A percentile compares a stretch with the other conserved stretches of the same genome.
Evolutionary conservation across 2,329 filamentous ascomycete species (phyloP).

Genomic region (Diaporthe sp.): DNA sequence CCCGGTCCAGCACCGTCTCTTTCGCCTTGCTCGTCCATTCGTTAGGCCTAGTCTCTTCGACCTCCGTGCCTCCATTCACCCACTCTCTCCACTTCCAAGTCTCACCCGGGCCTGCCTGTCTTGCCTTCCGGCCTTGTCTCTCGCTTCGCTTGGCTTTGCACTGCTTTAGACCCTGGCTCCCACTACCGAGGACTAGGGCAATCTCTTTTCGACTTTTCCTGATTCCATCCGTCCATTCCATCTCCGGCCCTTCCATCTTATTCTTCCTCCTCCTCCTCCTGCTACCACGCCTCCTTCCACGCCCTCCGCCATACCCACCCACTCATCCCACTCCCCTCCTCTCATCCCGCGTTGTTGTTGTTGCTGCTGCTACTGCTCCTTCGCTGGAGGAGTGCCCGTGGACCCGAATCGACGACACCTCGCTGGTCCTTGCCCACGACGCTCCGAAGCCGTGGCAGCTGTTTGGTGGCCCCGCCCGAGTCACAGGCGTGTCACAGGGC

Average conservation of each 20-base stretch:
- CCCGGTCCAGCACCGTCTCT: conserved; percentile 6
- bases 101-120: conserved; percentile 29
- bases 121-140: conserved; percentile 29
- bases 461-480: neutral
- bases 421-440: neutral
- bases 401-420: conserved; percentile 5
- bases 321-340: neutral
- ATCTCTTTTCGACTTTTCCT: conserved; percentile 33
- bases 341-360: neutral
- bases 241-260: conserved; percentile 32
- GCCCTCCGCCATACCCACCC: conserved; percentile 18
- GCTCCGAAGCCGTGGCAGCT: neutral
- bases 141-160: conserved; percentile 30
- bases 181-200: conserved; percentile 29
- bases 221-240: conserved; percentile 31
- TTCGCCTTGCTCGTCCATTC: conserved; percentile 5
- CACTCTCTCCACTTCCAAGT: conserved; percentile 30
- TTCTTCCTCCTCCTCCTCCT: conserved; percentile 3
- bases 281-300: neutral
- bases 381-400: neutral
- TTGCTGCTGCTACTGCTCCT: neutral
- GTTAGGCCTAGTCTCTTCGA: neutral
- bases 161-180: conserved; percentile 23
- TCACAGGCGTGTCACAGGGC: neutral
- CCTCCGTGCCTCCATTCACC: conserved; percentile 20